Base-by-base conservation (phyloP, 352 stramenopile species). In the Paralagenidium karlingii region DNA sequence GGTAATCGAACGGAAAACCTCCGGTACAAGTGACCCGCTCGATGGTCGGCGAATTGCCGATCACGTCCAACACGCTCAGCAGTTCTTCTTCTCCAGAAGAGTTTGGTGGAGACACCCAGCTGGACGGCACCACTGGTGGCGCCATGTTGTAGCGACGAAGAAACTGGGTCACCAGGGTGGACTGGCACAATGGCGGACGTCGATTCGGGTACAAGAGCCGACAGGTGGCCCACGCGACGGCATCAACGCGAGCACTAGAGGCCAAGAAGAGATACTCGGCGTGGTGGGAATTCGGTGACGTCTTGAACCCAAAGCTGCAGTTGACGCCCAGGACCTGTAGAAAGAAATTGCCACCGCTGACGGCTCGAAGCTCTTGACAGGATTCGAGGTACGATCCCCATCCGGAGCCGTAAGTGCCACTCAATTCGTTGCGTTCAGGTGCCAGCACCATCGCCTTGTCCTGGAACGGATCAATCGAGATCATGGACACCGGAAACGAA, bases 91-190 rank as follows among this genome's bases (percentile, higher is more conserved):
- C 47, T 11, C 34, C 40, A 0, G 26, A 4, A 10, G 51, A 63
- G 27, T 13, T 55, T 31, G 27, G 27, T 9, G 18, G 21, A 10
- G 33, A 39, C 6, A 38, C n/a, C 46, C 21, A 13, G 41, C 26
- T 0, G 4, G 31, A 10, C 2, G 47, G 13, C 2, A 63, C 9
- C 3, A 58, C 48, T 2, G 38, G 16, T n/a, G 76, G 56, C 1
- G 24, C 26, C 1, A 77, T 18, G 19, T 47, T 44, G 26, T 81
- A 80, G 13, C 69, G 62, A 2, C 63, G 37, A 0, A 58, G 16
- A 41, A 81, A 81, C 20, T 53, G 34, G 4, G 64, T 63, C 16
- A 81, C 69, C 20, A 81, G 24, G 34, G 62, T 67, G 33, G 77
- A 64, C 42, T 76, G 64, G 33, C 69, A 84, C 4, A 84, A 26